phyloP scores from a whole-genome alignment of 2,329 filamentous ascomycete species.

The Cladobotryum mycophilum region DNA sequence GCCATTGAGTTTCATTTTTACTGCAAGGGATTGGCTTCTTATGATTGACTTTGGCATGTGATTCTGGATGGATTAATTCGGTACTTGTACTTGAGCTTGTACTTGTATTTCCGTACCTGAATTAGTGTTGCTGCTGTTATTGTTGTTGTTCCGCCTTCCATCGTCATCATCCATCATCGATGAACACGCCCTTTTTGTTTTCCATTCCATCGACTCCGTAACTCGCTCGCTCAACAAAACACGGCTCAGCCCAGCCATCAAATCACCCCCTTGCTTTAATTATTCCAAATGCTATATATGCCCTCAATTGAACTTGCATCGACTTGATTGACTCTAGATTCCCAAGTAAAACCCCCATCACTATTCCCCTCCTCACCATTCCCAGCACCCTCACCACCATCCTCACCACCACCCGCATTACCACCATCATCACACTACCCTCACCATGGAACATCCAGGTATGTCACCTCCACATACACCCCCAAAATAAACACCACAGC shows the following conservation, averaged over 20 bases:
- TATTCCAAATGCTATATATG: neutral
- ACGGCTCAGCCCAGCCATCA: too few species aligned
- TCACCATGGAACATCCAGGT: slow-evolving; percentile 39
- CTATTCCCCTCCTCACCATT: too few species aligned
- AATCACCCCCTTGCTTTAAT: neutral
- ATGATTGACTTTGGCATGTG: slow-evolving; percentile 7
- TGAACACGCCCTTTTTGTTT: too few species aligned
- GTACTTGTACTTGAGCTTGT: too few species aligned
- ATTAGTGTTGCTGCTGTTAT: too few species aligned
- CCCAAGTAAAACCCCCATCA: too few species aligned
- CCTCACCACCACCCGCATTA: neutral
- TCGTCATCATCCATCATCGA: too few species aligned
- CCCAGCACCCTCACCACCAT: neutral
- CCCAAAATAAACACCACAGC: neutral
- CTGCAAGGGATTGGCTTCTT: neutral
- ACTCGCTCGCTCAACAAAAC: neutral
- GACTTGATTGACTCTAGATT: too few species aligned
- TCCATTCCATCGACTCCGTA: neutral
- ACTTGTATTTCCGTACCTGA: too few species aligned
- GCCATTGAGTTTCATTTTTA: neutral
- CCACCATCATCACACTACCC: too few species aligned
- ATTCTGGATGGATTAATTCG: slow-evolving; percentile 1
- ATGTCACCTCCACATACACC: slow-evolving; percentile 4
- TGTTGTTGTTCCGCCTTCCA: too few species aligned
- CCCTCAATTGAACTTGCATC: neutral